Percentiles rank a stretch among this genome's conserved stretches.
Conservation (phyloP, 2,329 filamentous ascomycete species). For the Volutella citrinella region DNA sequence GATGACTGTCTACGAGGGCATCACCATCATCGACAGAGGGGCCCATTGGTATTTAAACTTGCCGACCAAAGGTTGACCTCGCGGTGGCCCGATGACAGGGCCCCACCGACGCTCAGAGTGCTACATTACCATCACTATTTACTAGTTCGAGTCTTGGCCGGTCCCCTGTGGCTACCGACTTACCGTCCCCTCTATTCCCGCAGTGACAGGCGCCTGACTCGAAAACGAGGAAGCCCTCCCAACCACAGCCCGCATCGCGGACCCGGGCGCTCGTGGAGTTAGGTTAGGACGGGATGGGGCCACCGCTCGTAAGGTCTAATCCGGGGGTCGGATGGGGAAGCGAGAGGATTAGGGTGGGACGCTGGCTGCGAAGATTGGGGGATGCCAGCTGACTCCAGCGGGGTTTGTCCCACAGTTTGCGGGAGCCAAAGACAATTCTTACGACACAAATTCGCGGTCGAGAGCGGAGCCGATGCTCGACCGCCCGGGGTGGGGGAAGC, state of each 20-base stretch:
- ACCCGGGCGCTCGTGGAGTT: background rate
- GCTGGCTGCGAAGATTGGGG: background rate
- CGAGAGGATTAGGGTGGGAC: background rate
- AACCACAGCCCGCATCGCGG: background rate
- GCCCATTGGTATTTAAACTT: conserved; percentile 2
- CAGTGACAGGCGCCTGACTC: no score
- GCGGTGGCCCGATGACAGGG: conserved; percentile 1
- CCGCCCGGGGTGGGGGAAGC: no score
- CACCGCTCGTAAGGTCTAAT: conserved; percentile 5
- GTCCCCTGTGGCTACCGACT: no score
- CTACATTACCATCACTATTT: no score
- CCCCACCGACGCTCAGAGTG: background rate
- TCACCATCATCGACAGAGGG: no score
- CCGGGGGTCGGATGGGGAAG: conserved; percentile 1
- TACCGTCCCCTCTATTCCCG: no score
- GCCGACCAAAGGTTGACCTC: background rate
- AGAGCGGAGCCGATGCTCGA: no score
- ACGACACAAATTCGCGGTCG: no score
- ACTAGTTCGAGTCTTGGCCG: no score
- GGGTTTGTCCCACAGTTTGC: no score
- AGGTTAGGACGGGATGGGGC: background rate
- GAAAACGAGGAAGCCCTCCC: background rate
- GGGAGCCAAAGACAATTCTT: no score
- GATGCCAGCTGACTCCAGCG: conserved; percentile 1
- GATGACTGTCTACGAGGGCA: no score